Evolutionary conservation across 768 basidiomycete genomes (phyloP).

Genomic region (Russula virescens): DNA sequence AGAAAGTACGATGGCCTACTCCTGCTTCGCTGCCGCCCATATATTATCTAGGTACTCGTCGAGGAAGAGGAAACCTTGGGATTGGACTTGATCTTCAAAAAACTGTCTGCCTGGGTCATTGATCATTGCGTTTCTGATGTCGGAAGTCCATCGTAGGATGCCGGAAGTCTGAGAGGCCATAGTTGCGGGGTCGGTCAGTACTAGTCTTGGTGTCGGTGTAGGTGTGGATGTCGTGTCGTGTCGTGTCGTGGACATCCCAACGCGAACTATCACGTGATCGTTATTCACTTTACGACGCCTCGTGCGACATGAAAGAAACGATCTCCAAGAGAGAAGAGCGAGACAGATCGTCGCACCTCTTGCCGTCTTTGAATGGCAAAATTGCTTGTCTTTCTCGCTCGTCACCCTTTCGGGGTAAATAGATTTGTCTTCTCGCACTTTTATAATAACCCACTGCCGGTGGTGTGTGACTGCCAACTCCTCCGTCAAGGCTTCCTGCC

Average conservation of each 20-base stretch:
- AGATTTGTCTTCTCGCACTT: too few species aligned
- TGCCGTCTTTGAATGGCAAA: not conserved
- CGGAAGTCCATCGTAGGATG: slow-evolving; percentile 64
- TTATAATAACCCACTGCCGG: slow-evolving; percentile 1
- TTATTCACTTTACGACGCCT: not conserved
- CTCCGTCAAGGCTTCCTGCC: not conserved
- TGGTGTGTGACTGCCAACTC: not conserved
- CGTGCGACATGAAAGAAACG: too few species aligned
- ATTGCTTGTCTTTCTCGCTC: not conserved
- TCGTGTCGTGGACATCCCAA: not conserved
- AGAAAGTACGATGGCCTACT: slow-evolving; percentile 36
- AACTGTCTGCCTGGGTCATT: slow-evolving; percentile 65
- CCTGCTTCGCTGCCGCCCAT: slow-evolving; percentile 57
- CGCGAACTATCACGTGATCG: slow-evolving; percentile 17
- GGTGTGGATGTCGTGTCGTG: too few species aligned
- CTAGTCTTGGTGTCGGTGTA: not conserved
- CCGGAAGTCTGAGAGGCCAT: slow-evolving; percentile 32
- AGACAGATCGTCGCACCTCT: not conserved
- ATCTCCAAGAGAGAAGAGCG: too few species aligned
- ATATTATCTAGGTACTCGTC: slow-evolving; percentile 74
- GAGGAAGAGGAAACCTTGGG: slow-evolving; percentile 72
- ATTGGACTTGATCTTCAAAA: slow-evolving; percentile 69
- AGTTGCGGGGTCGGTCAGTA: not conserved
- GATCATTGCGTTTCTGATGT: slow-evolving; percentile 61
- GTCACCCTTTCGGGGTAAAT: not conserved